A percentile compares a stretch with the other conserved stretches of the same genome.
These are phyloP conservation scores for Echinochloa phyllopogon DNA, from an alignment of 176 grass and related monocot species.

Conservation along the genomic window DNA sequence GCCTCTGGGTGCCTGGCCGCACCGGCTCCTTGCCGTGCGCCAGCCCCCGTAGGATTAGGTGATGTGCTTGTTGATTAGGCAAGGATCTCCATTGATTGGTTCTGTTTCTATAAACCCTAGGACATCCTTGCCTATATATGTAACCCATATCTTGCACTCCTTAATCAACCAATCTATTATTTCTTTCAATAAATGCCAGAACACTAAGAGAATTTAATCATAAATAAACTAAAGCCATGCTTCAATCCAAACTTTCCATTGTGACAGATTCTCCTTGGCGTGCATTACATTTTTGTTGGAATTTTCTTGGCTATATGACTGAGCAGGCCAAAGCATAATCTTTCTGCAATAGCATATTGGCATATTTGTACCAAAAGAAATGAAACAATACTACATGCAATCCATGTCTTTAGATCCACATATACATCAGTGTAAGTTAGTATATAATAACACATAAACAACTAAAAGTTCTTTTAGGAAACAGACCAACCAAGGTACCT, in stretches of 20 bases:
- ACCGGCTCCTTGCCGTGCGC: too few relatives aligned
- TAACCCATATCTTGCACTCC: too few relatives aligned
- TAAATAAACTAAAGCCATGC: constrained; percentile 2
- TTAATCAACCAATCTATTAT: too few relatives aligned
- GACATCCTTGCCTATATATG: too few relatives aligned
- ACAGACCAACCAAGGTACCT: constrained; percentile 54
- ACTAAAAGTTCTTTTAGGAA: constrained; percentile 32
- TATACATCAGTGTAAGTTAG: background rate
- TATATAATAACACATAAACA: constrained; percentile 12
- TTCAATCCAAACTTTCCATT: constrained; percentile 20
- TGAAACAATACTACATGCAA: background rate
- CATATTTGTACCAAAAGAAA: background rate
- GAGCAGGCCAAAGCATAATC: background rate
- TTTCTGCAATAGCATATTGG: background rate
- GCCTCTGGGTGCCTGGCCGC: too few relatives aligned
- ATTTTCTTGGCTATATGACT: constrained; percentile 23
- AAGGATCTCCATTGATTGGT: too few relatives aligned
- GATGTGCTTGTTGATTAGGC: too few relatives aligned
- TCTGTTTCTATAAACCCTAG: too few relatives aligned
- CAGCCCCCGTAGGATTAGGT: too few relatives aligned
- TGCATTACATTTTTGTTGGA: background rate
- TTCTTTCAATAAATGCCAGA: constrained; percentile 13
- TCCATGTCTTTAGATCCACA: constrained; percentile 6
- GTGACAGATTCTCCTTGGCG: background rate
- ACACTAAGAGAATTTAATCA: background rate